Percentiles rank a stretch among this genome's conserved stretches.
phyloP scores from a whole-genome alignment of 495 filamentous ascomycete genomes.

The Penicillium odoratum region DNA sequence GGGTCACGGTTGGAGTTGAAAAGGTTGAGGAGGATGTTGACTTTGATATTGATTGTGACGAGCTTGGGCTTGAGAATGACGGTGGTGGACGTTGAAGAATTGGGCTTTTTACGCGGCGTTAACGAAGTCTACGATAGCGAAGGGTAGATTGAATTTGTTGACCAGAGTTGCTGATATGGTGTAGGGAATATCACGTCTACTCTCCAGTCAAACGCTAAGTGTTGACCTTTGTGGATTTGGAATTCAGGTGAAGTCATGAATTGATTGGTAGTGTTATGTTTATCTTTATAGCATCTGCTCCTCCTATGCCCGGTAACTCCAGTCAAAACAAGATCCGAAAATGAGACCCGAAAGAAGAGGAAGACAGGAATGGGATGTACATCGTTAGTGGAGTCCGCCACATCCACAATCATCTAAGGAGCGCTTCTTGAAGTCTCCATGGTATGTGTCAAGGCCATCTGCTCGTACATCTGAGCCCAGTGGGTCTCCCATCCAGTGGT shows the following conservation, averaged over 20 bases:
- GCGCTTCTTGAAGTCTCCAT: constrained; percentile 51
- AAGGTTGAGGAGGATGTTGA: too few relatives aligned
- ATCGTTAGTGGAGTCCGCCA: constrained; percentile 33
- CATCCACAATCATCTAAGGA: constrained; percentile 42
- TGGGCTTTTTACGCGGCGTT: too few relatives aligned
- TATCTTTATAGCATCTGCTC: neutral
- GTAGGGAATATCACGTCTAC: too few relatives aligned
- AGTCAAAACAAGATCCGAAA: neutral
- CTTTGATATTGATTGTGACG: too few relatives aligned
- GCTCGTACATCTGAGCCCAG: constrained; percentile 36
- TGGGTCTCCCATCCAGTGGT: constrained; percentile 46
- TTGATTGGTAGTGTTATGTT: neutral
- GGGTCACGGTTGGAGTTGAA: too few relatives aligned
- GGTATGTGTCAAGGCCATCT: constrained; percentile 48
- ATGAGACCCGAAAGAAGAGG: neutral
- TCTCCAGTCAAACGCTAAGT: too few relatives aligned
- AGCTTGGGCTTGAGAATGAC: too few relatives aligned
- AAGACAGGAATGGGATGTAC: neutral
- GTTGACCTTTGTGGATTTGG: too few relatives aligned
- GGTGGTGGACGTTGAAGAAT: too few relatives aligned
- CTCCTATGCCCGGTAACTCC: neutral
- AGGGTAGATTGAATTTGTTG: too few relatives aligned
- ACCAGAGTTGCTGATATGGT: too few relatives aligned
- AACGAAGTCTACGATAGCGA: too few relatives aligned
- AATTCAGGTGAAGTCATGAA: neutral